phyloP scores from a whole-genome alignment of 768 basidiomycete species.

The Rossbeevera mucosa region DNA sequence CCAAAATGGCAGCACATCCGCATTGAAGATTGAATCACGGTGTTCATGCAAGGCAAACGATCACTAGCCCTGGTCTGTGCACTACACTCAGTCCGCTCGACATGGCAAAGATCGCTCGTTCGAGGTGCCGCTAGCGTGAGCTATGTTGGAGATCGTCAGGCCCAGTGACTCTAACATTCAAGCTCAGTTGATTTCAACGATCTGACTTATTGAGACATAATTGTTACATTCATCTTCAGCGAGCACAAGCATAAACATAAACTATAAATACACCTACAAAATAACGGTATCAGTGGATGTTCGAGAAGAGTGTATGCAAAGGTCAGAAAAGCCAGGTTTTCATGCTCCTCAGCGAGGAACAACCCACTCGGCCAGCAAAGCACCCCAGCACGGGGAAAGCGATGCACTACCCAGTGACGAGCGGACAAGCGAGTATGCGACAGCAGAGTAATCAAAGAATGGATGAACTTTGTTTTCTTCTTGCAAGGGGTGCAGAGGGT shows the following conservation, averaged over 20 bases:
- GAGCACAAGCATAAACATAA: neutral
- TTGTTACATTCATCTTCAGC: neutral
- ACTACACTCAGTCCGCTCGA: no score
- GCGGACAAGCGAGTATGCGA: constrained; percentile 33
- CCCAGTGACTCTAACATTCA: no score
- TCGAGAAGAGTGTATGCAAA: neutral
- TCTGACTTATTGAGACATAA: no score
- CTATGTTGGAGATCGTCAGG: no score
- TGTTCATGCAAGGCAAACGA: no score
- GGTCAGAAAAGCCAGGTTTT: constrained; percentile 67
- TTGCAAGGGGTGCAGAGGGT: constrained; percentile 10
- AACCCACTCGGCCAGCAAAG: constrained; percentile 33
- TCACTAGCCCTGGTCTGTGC: no score
- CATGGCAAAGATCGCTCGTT: no score
- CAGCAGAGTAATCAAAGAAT: constrained; percentile 63
- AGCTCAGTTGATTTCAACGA: no score
- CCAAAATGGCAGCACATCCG: no score
- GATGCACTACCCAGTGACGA: constrained; percentile 35
- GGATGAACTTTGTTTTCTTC: constrained; percentile 82
- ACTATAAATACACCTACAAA: constrained; percentile 2
- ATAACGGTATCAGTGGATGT: constrained; percentile 6
- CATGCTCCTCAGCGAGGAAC: constrained; percentile 40
- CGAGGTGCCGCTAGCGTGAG: no score
- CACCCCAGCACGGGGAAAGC: constrained; percentile 47
- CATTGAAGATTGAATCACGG: no score